Evolutionary conservation across 2,329 filamentous ascomycete species (phyloP).

Genomic region (Berkeleyomyces rouxiae): DNA sequence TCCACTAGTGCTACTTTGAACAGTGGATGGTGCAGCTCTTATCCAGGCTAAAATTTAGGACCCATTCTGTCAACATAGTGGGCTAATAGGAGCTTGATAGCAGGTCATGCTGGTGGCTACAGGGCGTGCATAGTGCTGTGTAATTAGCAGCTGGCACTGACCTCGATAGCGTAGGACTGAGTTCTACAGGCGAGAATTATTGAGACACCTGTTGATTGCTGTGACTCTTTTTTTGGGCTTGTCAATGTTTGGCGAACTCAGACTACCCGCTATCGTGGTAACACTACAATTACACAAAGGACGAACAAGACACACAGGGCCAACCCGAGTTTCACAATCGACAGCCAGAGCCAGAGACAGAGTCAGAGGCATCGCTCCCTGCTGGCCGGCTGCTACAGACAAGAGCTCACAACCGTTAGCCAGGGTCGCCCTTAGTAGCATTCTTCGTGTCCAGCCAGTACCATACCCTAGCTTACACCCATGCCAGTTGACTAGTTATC

Average conservation of each 20-base stretch:
- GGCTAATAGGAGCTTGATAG: background rate
- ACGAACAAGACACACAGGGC: too few species aligned
- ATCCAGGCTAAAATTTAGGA: background rate
- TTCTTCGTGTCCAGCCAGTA: background rate
- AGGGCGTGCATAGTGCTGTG: too few species aligned
- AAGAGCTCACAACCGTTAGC: background rate
- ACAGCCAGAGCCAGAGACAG: too few species aligned
- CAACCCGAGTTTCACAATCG: too few species aligned
- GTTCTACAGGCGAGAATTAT: background rate
- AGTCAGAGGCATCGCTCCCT: background rate
- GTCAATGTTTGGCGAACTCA: background rate
- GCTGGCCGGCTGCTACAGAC: background rate
- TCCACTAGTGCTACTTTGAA: too few species aligned
- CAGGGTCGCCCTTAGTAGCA: background rate
- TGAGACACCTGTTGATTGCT: background rate
- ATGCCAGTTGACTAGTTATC: too few species aligned
- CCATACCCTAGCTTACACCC: too few species aligned
- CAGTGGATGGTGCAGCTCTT: background rate
- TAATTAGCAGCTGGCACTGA: too few species aligned
- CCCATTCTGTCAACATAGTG: background rate
- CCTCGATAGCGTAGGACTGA: too few species aligned
- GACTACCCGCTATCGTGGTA: background rate
- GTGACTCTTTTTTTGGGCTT: background rate
- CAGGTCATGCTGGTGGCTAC: too few species aligned
- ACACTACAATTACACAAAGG: background rate